Base-by-base conservation (phyloP, 78 protist species). In the Planoprotostelium fungivorum region DNA sequence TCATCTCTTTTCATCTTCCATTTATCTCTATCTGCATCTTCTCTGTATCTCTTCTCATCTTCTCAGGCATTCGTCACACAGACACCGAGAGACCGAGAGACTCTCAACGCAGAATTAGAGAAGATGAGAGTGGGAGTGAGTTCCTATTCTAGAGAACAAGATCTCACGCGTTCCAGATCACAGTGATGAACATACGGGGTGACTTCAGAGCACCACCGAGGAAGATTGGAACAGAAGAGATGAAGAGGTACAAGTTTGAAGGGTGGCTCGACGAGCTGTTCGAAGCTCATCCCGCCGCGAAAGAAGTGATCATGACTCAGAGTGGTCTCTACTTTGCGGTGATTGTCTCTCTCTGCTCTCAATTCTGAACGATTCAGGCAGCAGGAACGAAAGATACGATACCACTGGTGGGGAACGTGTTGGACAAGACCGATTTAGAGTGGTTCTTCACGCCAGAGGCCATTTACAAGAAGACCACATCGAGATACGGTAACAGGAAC, bases 381-480 rank as follows among this genome's bases (percentile, higher is more conserved):
- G 90, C 37, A 29, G 96, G 95, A 36, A 88, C 93, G 28, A 86
- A 29, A 9, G 28, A 10, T 1, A 89, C 95, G 0, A 1, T 96
- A 0, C 84, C 86, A 0, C 31, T 83, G 23, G 95, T 90, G 34
- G 84, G 85, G 0, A 63, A 28, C n/a, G 16, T 95, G 0, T n/a
- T 93, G 0, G 83, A 94, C 0, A 34, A 38, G 1, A 93, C 93
- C 36, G 34, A 38, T 34, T 10, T 96, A 5, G n/a, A 36, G 34
- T n/a, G 34, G 25, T 84, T 96, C 34, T 95, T 88, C 38, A 95
- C 97, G 0, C 97, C 97, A 35, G 34, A n/a, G 0, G 31, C 39
- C 5, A 29, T 29, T 1, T 94, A 10, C 34, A 28, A 28, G n/a
- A 38, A 37, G 0, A 90, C 90, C 0, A 86, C 37, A 0, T 94